These are phyloP conservation scores for Crinitomyces ghanaensis DNA, from an alignment of 805 yeast species.

Conservation along the genomic window DNA sequence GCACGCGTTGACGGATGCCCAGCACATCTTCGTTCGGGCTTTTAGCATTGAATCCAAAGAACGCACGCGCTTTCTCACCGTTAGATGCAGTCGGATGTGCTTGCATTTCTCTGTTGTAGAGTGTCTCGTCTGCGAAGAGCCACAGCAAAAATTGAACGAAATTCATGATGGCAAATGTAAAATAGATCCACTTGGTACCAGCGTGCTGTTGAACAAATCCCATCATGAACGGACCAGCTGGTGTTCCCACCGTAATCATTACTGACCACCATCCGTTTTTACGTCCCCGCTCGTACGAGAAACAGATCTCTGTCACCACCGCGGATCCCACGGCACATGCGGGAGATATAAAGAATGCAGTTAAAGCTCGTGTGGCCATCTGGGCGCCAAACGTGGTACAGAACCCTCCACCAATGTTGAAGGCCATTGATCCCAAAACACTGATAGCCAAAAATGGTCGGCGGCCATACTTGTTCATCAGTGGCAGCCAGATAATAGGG, in stretches of 20 bases:
- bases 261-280: constrained; percentile 12
- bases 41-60: constrained; percentile 2
- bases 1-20: no score
- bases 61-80: background rate
- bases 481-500: constrained; percentile 11
- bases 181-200: constrained; percentile 10
- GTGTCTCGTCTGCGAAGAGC: constrained; percentile 8
- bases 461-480: constrained; percentile 10
- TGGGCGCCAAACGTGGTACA: constrained; percentile 11
- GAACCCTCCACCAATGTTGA: constrained; percentile 12
- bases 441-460: constrained; percentile 7
- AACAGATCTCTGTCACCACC: constrained; percentile 10
- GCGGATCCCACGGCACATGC: constrained; percentile 11
- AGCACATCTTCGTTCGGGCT: no score
- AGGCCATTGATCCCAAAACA: constrained; percentile 4
- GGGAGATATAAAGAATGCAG: constrained; percentile 11
- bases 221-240: constrained; percentile 11
- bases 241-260: constrained; percentile 10
- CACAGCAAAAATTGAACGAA: constrained; percentile 7
- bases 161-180: constrained; percentile 10
- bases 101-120: constrained; percentile 7
- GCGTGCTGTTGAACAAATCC: constrained; percentile 12
- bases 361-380: constrained; percentile 10
- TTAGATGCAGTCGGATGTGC: no score
- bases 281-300: constrained; percentile 11